Evolutionary conservation across 352 stramenopile species (phyloP).

Genomic region (Aphanomyces astaci): DNA sequence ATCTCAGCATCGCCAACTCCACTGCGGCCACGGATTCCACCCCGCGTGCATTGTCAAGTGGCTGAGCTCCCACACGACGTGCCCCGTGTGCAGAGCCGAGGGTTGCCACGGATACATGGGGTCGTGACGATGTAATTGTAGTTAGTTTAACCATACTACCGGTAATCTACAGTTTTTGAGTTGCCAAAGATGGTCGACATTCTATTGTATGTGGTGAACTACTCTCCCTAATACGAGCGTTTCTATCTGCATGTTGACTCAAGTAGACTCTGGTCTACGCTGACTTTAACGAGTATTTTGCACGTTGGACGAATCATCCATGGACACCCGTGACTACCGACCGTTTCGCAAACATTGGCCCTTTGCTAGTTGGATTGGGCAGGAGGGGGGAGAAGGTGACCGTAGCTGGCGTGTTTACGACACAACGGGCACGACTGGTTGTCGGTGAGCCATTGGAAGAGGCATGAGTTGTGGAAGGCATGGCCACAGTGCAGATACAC

Average conservation of each 20-base stretch:
- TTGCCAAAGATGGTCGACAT: background rate
- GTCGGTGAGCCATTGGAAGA: background rate
- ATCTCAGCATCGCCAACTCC: background rate
- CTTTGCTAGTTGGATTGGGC: background rate
- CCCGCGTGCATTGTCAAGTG: background rate
- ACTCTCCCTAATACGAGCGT: too few species aligned
- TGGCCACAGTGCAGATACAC: slow-evolving; percentile 4
- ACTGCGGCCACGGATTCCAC: slow-evolving; percentile 1
- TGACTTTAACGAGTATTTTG: background rate
- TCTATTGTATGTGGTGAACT: background rate
- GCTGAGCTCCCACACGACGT: background rate
- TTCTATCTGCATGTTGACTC: background rate
- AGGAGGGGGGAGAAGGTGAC: background rate
- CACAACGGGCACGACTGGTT: background rate
- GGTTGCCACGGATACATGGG: background rate
- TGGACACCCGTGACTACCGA: background rate
- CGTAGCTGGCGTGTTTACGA: background rate
- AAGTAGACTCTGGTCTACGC: background rate
- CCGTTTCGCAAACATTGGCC: background rate
- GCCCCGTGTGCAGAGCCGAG: background rate
- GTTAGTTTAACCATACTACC: too few species aligned
- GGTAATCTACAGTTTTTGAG: background rate
- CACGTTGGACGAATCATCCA: background rate
- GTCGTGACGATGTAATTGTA: too few species aligned
- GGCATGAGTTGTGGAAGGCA: slow-evolving; percentile 8